Evolutionary conservation across 1,284 basidiomycete species (phyloP), one percentile per base, ranked within the genome.

Genomic region (Meripilus lineatus): DNA sequence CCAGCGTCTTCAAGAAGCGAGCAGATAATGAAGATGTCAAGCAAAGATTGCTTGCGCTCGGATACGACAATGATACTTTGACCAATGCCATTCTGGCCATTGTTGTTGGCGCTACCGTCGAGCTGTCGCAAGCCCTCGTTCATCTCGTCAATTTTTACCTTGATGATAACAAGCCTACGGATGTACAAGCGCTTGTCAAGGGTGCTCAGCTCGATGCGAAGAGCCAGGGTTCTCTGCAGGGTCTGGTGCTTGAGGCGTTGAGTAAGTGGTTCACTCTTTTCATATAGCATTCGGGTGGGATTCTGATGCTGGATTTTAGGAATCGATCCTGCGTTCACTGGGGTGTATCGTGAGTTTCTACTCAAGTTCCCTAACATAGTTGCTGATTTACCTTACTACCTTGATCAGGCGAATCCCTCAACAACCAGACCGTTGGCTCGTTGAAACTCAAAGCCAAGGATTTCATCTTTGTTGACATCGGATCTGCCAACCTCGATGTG

Each of bases 81-180:
- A 73, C 80, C 7, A 87, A 87, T 55, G 75, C 75, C 23, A 67
- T 89, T 33, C 61, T 90, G 25, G 84, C 85, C n/a, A 61, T 90
- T 23, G 66, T 88, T 63, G 74, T 89, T 42, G 75, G 77, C 18
- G 66, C 77, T 3, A 77, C 80, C 4, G 79, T 81, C 10, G 85
- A 89, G 63, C 59, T 89, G 32, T 76, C 81, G 13, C 70, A 89
- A 47, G 76, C 67, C 3, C 53, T 76, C 47, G 66, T 71, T 35
- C 69, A 78, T 36, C 60, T 73, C 5, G 57, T 88, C 50, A 78
- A 89, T 60, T 63, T 76, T 44, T 79, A 80, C 50, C 62, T 89
- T 32, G 76, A 76, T 41, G 63, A 71, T 25, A 55, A 70, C 20
- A 62, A 69, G 21, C 61, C 62, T 8, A 57, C 61, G 8, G 66